Base-by-base conservation (phyloP, 192 early-diverging fungal species). In the Entophlyctis luteolus region DNA sequence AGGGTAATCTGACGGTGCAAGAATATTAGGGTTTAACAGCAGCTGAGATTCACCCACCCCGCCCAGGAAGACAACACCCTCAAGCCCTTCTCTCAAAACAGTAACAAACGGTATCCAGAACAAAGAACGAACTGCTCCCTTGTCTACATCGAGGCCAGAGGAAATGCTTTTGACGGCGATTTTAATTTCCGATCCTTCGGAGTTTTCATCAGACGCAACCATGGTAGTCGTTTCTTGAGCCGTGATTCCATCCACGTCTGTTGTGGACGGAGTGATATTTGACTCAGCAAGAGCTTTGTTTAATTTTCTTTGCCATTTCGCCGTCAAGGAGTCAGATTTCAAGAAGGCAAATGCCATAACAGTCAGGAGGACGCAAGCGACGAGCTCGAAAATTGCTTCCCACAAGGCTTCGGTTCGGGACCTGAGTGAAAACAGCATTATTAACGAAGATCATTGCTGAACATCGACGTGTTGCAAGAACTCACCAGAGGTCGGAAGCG, bases 41-140 rank as follows among this genome's bases (percentile, higher is more conserved):
- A 58, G 45, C n/a, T 31, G 42, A 25, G 0, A 10, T 31, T 23
- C 3, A 53, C 59, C 48, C n/a, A 91, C 90, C 54, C 94, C 94
- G 56, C 86, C 93, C 48, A 96, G 78, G 75, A 96, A 91, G 8
- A 96, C 84, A 23, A 96, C 81, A n/a, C 90, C 86, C 71, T 96
- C 94, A 10, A 96, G 70, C 12, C 89, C 90, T 82, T 96, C 94
- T 49, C 94, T 82, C 29, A 91, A 72, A 6, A 96, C 86, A 12
- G 92, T 92, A 35, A 93, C 73, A 59, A 93, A 90, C 16, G 94
- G 92, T 48, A 96, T 80, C 48, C 91, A 75, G 71, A 94, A 83
- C 60, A 96, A 88, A 22, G 88, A 60, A 79, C 75, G 55, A 22
- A 58, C 18, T 18, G 56, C 25, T 34, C 33, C 35, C 20, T 10